Evolutionary conservation across 2,329 filamentous ascomycete genomes (phyloP), one percentile per base, ranked within the genome.

Genomic region (Podosphaera xanthii): DNA sequence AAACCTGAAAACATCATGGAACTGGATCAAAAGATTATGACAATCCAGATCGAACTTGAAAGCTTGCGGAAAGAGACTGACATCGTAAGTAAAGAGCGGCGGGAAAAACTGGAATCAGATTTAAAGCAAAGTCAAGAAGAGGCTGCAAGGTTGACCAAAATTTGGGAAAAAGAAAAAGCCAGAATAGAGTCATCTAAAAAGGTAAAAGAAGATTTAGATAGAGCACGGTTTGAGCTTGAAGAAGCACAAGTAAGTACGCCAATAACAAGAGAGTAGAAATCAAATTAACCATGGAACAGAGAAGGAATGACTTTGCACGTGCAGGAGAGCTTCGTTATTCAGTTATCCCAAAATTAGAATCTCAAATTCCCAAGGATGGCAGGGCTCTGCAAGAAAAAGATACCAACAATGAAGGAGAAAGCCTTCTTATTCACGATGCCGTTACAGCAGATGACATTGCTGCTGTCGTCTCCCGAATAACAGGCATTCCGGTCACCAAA

Each of bases 371-470:
- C 1, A 80, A 84, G 66, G 90, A 96, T 58, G 81, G 80, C 10
- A 72, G 69, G 61, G 61, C 61, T 58, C 67, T 70, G 64, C 64
- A 66, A 56, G 42, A 22, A n/a, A 58, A 49, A 22, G 34, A 49
- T 3, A 14, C 33, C n/a, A 1, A 4, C 10, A 49, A 58, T 49
- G 60, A 61, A 7, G 60, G 58, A n/a, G 61, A 60, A 69, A 70
- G 60, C 1, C 9, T 14, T n/a, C 75, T 97, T 12, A 82, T 97
- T 35, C 91, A 97, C 68, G 92, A 98, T 69, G 86, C 87, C 0
- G 92, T 98, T n/a, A 94, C 86, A 0, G 79, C 89, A 0, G 91
- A 97, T 66, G 92, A 98, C 66, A 97, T 98, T 66, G 90, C 88
- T 59, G 81, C 80, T 48, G 91, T 98, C 1, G 92, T 97, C 3